Base-by-base conservation (phyloP, 2,329 filamentous ascomycete genomes). In the Amylocarpus encephaloides region DNA sequence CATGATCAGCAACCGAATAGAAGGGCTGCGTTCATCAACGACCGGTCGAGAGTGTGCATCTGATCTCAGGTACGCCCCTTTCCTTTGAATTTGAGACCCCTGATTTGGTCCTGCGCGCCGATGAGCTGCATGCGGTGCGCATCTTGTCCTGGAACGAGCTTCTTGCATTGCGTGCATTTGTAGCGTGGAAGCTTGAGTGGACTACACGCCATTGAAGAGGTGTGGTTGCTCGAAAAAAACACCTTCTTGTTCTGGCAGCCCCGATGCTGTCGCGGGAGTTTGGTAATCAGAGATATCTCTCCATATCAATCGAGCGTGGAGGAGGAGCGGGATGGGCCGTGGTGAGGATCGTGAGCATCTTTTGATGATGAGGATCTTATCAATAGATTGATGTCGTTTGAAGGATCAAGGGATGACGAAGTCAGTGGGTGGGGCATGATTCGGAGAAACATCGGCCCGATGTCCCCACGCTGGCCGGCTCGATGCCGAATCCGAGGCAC, bases 1-100 rank as follows among this genome's bases (percentile, higher is more conserved):
- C 44, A 32, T 35, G 54, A 59, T 55, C 53, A 53, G 50, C 56
- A 52, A 46, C 55, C 55, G 50, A 57, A 59, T 58, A 38, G 33
- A 16, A 51, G 38, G 16, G 18, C 35, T 32, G 15, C n/a, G 43
- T 38, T 46, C 40, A 43, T 48, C 45, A 43, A 47, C 48, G 42
- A 40, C 15, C n/a, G 3, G 6, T 16, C 38, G 12, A 36, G 34
- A 26, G 22, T 26, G 10, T 29, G 26, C 45, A 47, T 48, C 32
- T 16, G 48, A 46, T 52, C 48, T 54, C 52, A 54, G 51, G 52
- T 45, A 51, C 47, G 50, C 33, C 53, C 19, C 47, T 32, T 34
- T 19, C 33, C 16, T 16, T 42, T 47, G 7, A 34, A 35, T 18
- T 19, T 44, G 19, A 43, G 18, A 34, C 26, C 18, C 49, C 39